These are phyloP conservation scores for Wallacemonas collosoma DNA, from an alignment of 208 protist species.

Conservation along the genomic window DNA sequence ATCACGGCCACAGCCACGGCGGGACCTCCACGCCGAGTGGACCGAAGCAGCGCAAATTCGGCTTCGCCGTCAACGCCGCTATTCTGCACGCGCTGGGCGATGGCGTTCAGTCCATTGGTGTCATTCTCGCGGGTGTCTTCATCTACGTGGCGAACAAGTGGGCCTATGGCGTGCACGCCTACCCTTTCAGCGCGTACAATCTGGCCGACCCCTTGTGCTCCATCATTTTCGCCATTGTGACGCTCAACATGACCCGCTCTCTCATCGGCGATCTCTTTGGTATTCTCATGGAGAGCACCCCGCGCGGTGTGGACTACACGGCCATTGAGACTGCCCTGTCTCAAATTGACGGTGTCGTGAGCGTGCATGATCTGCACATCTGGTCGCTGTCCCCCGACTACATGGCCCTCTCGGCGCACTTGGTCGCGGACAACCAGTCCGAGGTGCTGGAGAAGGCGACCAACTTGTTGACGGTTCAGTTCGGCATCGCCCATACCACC, in stretches of 20 bases:
- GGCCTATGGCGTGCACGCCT: conserved; percentile 45
- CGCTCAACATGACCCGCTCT: conserved; percentile 80
- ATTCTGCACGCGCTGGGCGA: conserved; percentile 92
- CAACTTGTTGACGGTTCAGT: conserved; percentile 49
- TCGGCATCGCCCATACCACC: conserved; percentile 85
- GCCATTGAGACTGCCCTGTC: conserved; percentile 46
- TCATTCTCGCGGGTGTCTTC: conserved; percentile 80
- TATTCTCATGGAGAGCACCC: conserved; percentile 91
- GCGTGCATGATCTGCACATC: conserved; percentile 91
- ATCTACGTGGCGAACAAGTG: conserved; percentile 75
- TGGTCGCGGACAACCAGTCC: conserved; percentile 50
- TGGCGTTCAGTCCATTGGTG: conserved; percentile 87
- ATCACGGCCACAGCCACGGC: conserved; percentile 37
- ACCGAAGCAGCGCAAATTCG: conserved; percentile 23
- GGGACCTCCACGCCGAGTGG: conserved; percentile 23
- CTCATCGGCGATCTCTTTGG: conserved; percentile 73
- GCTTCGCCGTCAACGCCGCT: conserved; percentile 76
- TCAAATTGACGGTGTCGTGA: conserved; percentile 62
- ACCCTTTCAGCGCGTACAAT: conserved; percentile 76
- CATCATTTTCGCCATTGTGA: conserved; percentile 88
- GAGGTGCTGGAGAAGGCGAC: conserved; percentile 61
- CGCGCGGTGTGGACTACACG: conserved; percentile 61
- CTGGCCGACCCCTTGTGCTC: conserved; percentile 88
- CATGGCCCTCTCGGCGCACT: conserved; percentile 76
- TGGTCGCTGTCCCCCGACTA: conserved; percentile 89